Percentiles rank a stretch among this genome's conserved stretches.
Evolutionary conservation across 805 yeast species (phyloP).

Genomic region (Sugiyamaella americana): DNA sequence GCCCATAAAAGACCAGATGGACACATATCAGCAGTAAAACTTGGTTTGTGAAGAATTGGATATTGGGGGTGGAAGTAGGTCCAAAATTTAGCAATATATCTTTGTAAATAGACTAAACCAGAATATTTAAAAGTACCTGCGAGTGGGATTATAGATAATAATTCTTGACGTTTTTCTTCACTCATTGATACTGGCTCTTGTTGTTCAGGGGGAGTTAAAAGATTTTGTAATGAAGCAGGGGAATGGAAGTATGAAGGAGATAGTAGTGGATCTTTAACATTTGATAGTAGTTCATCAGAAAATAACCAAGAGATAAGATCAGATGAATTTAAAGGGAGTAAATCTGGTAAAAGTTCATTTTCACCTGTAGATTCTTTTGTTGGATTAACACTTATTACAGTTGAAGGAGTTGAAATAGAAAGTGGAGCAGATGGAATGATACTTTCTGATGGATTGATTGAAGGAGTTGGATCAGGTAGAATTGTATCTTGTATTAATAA

Average conservation of each 20-base stretch:
- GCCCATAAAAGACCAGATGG: conserved; percentile 48
- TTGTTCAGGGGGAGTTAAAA: conserved; percentile 33
- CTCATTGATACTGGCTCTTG: conserved; percentile 31
- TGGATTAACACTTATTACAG: background rate
- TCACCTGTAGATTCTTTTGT: background rate
- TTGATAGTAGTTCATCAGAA: conserved; percentile 30
- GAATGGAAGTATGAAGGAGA: conserved; percentile 27
- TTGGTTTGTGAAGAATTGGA: conserved; percentile 53
- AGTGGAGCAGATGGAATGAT: background rate
- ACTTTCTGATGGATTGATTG: no score
- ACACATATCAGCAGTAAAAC: conserved; percentile 44
- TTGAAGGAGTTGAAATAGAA: background rate
- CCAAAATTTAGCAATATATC: conserved; percentile 43
- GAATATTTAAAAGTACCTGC: conserved; percentile 24
- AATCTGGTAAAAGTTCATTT: background rate
- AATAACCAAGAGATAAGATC: conserved; percentile 35
- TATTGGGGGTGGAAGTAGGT: conserved; percentile 52
- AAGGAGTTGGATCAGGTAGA: background rate
- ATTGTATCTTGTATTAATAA: background rate
- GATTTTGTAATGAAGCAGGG: conserved; percentile 38
- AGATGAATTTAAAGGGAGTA: conserved; percentile 7
- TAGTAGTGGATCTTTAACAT: conserved; percentile 16
- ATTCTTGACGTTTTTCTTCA: conserved; percentile 26
- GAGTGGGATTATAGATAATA: conserved; percentile 21
- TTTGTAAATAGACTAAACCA: conserved; percentile 27